A percentile compares a stretch with the other conserved stretches of the same genome.
Evolutionary conservation across 1,284 basidiomycete genomes (phyloP).

Genomic region (Agaricales sp.): DNA sequence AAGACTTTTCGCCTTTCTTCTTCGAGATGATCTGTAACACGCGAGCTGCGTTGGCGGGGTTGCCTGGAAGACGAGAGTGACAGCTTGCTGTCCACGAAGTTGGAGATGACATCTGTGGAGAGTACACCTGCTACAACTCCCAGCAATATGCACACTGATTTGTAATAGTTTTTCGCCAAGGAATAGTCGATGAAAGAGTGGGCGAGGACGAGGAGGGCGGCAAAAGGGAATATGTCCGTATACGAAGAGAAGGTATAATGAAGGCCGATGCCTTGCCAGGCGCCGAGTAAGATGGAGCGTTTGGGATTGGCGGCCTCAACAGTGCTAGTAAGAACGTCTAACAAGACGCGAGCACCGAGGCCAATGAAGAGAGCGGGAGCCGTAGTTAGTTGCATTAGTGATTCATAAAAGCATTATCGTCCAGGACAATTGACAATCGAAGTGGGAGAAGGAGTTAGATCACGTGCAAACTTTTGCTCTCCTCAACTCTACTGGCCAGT

Average conservation of each 20-base stretch:
- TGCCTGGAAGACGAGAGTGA: conserved; percentile 16
- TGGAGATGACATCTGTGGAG: conserved; percentile 54
- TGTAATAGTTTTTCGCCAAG: conserved; percentile 37
- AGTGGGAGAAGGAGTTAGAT: not conserved
- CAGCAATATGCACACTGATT: conserved; percentile 44
- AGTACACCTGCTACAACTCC: conserved; percentile 55
- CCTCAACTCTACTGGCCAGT: not conserved
- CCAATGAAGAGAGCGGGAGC: conserved; percentile 39
- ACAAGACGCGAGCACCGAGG: conserved; percentile 58
- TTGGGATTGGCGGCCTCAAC: conserved; percentile 33
- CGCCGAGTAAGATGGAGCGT: conserved; percentile 55
- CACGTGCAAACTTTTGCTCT: not conserved
- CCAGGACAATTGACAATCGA: too few species aligned
- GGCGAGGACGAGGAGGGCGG: conserved; percentile 43
- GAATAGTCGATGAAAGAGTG: conserved; percentile 55
- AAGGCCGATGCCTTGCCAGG: conserved; percentile 65
- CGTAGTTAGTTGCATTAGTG: conserved; percentile 14
- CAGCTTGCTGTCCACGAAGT: conserved; percentile 38
- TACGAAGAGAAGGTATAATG: conserved; percentile 52
- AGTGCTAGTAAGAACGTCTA: conserved; percentile 42
- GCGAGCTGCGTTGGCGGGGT: conserved; percentile 14
- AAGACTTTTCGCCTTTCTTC: not conserved
- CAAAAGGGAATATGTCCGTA: conserved; percentile 40
- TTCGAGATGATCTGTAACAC: not conserved
- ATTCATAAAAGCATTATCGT: not conserved